These are phyloP conservation scores for Populus hybrid DNA, from an alignment of 441 rosid genomes.

Conservation along the genomic window DNA sequence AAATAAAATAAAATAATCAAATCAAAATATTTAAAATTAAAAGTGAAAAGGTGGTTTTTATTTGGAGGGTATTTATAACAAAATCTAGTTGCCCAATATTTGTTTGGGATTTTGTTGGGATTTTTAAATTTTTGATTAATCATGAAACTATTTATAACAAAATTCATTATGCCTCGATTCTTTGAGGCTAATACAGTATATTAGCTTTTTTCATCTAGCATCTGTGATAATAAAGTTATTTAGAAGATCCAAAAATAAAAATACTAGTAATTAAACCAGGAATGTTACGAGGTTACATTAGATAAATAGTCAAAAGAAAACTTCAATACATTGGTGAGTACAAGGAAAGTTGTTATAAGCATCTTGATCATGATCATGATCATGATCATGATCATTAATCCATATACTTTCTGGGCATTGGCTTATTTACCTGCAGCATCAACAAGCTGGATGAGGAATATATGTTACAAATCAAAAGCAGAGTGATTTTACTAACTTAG, in stretches of 20 bases:
- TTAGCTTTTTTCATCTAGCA: background rate
- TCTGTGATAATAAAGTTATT: background rate
- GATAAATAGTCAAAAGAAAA: background rate
- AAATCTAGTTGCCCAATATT: background rate
- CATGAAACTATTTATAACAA: background rate
- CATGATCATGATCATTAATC: too few species aligned
- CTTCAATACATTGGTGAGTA: background rate
- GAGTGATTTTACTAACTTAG: background rate
- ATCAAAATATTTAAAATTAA: rapidly evolving
- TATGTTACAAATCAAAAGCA: background rate
- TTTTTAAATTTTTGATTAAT: too few species aligned
- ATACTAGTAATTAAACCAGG: background rate
- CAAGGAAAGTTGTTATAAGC: background rate
- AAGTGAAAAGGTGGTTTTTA: too few species aligned
- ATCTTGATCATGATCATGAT: background rate
- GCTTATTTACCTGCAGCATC: background rate
- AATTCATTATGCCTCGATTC: background rate
- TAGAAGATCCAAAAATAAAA: background rate
- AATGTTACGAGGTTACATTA: background rate
- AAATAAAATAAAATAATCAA: too few species aligned
- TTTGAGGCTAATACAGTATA: background rate
- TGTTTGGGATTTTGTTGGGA: rapidly evolving
- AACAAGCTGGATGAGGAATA: background rate
- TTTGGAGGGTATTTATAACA: background rate
- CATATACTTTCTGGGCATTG: background rate